Evolutionary conservation across 192 early-diverging fungal genomes (phyloP).

Genomic region (Backusella circina): DNA sequence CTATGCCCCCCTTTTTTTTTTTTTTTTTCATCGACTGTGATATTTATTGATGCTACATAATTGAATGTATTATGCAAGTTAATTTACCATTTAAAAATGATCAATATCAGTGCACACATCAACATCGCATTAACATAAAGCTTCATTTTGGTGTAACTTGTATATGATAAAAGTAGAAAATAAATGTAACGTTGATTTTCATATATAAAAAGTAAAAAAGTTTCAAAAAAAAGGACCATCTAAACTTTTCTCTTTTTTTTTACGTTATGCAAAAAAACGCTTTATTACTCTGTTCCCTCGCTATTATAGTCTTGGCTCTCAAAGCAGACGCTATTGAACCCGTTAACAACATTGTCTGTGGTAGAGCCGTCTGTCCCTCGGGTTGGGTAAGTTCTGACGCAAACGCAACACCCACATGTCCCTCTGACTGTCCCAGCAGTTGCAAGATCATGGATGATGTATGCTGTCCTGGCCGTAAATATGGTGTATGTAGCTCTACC

Average conservation of each 20-base stretch:
- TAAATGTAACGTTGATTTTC: background rate
- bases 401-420: background rate
- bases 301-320: background rate
- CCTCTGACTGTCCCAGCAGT: background rate
- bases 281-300: background rate
- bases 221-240: background rate
- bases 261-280: background rate
- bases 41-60: no score
- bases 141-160: background rate
- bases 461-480: background rate
- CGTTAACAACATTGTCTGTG: background rate
- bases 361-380: background rate
- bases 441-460: background rate
- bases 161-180: background rate
- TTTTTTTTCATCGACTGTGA: no score
- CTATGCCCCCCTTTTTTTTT: no score
- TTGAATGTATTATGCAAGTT: no score
- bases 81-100: no score
- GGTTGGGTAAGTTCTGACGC: background rate
- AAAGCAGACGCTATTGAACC: background rate
- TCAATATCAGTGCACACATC: no score
- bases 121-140: background rate
- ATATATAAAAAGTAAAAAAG: background rate
- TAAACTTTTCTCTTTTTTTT: background rate
- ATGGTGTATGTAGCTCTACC: background rate